Evolutionary conservation across 1,284 basidiomycete genomes (phyloP), one percentile per base, ranked within the genome.

Genomic region (Rhizopogon parksii): DNA sequence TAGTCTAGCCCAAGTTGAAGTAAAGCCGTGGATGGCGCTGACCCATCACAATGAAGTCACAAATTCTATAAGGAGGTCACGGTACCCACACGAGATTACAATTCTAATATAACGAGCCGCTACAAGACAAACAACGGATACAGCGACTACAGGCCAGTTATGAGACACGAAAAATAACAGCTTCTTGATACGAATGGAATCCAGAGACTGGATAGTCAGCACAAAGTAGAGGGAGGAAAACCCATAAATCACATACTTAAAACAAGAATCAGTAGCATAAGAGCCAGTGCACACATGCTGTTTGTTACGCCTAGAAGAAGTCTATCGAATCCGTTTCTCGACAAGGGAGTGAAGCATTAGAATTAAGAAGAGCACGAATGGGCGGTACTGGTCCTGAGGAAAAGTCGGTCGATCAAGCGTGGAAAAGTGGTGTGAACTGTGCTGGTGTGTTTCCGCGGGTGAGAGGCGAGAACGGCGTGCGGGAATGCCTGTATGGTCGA

Each of bases 301-400:
- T 19, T 19, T 19, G 14, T 21, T 17, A 19, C n/a, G 30, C 30
- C 17, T n/a, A 21, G 30, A 40, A 39, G 37, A 30, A n/a, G 42
- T 45, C 42, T 14, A 11, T 15, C 24, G 8, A 34, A 19, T 45
- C 48, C 19, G 52, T 24, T 40, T 35, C 40, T 15, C 21, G 36
- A 38, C 64, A 24, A 24, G 55, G 54, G 63, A 47, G 49, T 8
- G 27, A 51, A 64, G 63, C 64, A 67, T 56, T 47, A 55, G 48
- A 49, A 48, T 51, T 49, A 6, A 39, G 46, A 25, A 39, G 46
- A 25, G 12, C 36, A 40, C 6, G 24, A 34, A 19, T 24, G 46
- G 14, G n/a, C 38, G 27, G 25, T 32, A 27, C 19, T 46, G 62
- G 64, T 52, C 57, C 54, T 49, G 56, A 64, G 38, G 63, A 53